Evolutionary conservation across 345 rosid genomes (phyloP), one percentile per base, ranked within the genome.

Genomic region (Pugionium dolabratum): DNA sequence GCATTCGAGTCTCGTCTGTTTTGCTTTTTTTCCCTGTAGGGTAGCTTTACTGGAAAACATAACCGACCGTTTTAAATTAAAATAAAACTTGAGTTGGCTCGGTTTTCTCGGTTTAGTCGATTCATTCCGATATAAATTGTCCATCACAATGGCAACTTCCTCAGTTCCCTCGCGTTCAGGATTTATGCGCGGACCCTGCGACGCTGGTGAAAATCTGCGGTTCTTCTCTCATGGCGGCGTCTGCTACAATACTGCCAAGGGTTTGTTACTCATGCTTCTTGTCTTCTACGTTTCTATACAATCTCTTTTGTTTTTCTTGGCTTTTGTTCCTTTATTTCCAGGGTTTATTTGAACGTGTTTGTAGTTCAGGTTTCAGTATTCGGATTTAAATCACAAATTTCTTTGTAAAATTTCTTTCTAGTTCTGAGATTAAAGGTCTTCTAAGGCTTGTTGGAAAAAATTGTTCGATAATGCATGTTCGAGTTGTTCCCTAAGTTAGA

Each of bases 201-300:
- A 6, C 43, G 41, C 59, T 6, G 43, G n/a, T n/a, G n/a, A n/a
- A n/a, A n/a, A n/a, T n/a, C n/a, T 27, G 6, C 10, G 57, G 47
- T 53, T 47, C 66, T 66, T 67, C 60, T 8, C 35, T n/a, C n/a
- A 69, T 75, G 70, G 62, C 59, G 58, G 50, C 48, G 48, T 49
- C 66, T 70, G 47, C 47, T 43, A 65, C 40, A 4, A 28, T 53
- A 42, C 4, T 60, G 8, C 42, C 71, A 9, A 58, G 58, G 74
- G 74, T 74, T 49, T 61, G 65, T 43, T 9, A 50, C 2, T 57
- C 6, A 31, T 26, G 25, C 28, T 6, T 27, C 41, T 27, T 40
- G 0, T 47, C 36, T 33, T 50, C 39, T 28, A 50, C 40, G 50
- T 56, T 25, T 55, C 58, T 32, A 1, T 56, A 7, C 26, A 40